These are phyloP conservation scores for Lentinus brumalis DNA, from an alignment of 768 basidiomycete species.

Conservation along the genomic window DNA sequence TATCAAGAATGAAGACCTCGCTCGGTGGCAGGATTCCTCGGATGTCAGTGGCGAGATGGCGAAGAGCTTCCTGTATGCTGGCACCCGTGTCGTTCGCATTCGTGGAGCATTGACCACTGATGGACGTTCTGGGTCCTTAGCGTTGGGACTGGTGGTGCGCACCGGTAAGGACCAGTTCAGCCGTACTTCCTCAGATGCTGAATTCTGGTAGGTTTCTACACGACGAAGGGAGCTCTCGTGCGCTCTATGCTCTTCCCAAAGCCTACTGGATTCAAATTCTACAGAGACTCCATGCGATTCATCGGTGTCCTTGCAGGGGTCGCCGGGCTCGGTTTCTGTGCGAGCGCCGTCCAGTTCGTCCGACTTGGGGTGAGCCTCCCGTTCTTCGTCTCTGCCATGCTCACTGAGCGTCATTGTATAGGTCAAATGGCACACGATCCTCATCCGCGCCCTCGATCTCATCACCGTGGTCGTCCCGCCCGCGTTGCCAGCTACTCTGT, in stretches of 20 bases:
- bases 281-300: conserved; percentile 88
- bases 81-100: conserved; percentile 88
- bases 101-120: conserved; percentile 62
- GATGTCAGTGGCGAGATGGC: conserved; percentile 62
- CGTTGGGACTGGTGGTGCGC: conserved; percentile 81
- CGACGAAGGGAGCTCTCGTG: conserved; percentile 94
- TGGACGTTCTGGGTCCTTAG: conserved; percentile 55
- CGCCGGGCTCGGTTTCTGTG: conserved; percentile 87
- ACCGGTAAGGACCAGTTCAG: conserved; percentile 57
- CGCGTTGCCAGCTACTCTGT: conserved; percentile 93
- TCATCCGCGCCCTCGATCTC: conserved; percentile 90
- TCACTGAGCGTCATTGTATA: conserved; percentile 31
- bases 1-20: conserved; percentile 76
- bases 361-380: conserved; percentile 67
- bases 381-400: background rate
- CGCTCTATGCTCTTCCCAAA: conserved; percentile 99
- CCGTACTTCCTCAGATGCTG: background rate
- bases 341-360: conserved; percentile 90
- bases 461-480: conserved; percentile 98
- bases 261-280: conserved; percentile 98
- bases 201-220: conserved; percentile 77
- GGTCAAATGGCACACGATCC: conserved; percentile 88
- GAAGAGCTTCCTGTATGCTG: conserved; percentile 86
- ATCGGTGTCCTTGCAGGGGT: conserved; percentile 91
- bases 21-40: conserved; percentile 67